Base-by-base conservation (phyloP, 371 early-diverging fungal genomes). In the Rozella allomycis region DNA sequence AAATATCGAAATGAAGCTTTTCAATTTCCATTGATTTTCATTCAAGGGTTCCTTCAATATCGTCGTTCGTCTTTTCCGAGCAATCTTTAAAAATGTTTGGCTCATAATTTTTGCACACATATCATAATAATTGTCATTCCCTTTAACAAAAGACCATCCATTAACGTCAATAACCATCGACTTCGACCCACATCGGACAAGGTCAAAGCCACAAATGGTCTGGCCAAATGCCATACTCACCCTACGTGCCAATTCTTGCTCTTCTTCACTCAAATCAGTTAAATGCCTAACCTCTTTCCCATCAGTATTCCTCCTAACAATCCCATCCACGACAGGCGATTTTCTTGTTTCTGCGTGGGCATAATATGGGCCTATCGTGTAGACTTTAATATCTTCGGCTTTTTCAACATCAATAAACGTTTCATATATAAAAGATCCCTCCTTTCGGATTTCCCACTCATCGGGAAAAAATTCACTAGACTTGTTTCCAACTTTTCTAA, bases 121-220 rank as follows among this genome's bases (percentile, higher is more conserved):
- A 44, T 82, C 83, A 48, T 88, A 91, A 48, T 97, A 97, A 12
- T 70, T 61, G 29, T 76, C 73, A 44, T 78, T 86, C 35, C 87
- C 88, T 52, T 97, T 97, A 31, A 97, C 97, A 59, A 97, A 97
- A 17, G 85, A 84, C 97, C 97, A 97, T 6, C 97, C 97, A 43
- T 97, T 97, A 33, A 97, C 93, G 50, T 97, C 97, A 45, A 97
- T 90, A 6, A 94, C 88, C 50, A 74, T 81, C 3, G 87, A 82
- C 41, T 66, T 59, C 8, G 86, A 85, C 13, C 43, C 50, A 3
- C 55, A 50, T 3, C 97, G 72, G 33, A 97, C 50, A 14, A 93
- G 49, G 52, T 97, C 97, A 37, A 94, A 78, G 0, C 97, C 97
- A 45, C 97, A 97, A 1, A 97, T 80, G 3, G 70, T 61, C 43